These are phyloP conservation scores for Speleostelium caveatum DNA, from an alignment of 78 protist genomes.

Conservation along the genomic window DNA sequence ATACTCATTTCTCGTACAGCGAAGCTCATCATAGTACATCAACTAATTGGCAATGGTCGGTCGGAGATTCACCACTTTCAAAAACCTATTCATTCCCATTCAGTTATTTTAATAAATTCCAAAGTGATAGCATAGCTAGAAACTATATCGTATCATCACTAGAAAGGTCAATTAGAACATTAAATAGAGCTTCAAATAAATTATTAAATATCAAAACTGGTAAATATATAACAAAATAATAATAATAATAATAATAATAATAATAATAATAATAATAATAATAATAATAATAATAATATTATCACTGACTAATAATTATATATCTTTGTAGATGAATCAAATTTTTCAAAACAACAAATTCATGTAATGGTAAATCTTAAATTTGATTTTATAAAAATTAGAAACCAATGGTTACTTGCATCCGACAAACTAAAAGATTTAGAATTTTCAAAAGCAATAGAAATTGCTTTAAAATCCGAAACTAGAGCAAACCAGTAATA, in stretches of 20 bases:
- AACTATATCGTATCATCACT: conserved; percentile 50
- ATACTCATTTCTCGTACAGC: conserved; percentile 26
- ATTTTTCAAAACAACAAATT: neutral
- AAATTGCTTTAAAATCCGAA: conserved; percentile 27
- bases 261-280: neutral
- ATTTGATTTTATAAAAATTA: neutral
- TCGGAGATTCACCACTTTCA: conserved; percentile 67
- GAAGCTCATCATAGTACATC: conserved; percentile 31
- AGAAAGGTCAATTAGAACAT: conserved; percentile 22
- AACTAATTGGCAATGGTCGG: conserved; percentile 60
- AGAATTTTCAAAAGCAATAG: conserved; percentile 10
- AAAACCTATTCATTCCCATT: conserved; percentile 59
- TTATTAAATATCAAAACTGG: conserved; percentile 26
- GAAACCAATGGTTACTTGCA: conserved; percentile 5
- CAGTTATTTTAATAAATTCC: conserved; percentile 56
- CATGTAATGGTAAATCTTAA: too few relatives aligned
- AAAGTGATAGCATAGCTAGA: conserved; percentile 42
- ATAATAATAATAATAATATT: neutral
- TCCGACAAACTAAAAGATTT: neutral
- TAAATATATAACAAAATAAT: too few relatives aligned
- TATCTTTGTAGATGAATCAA: neutral
- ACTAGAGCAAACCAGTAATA: too few relatives aligned
- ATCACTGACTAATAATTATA: neutral
- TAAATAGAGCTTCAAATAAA: conserved; percentile 9
- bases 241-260: too few relatives aligned